Base-by-base conservation (phyloP, 768 basidiomycete species). In the Fistulinella prunicolor region DNA sequence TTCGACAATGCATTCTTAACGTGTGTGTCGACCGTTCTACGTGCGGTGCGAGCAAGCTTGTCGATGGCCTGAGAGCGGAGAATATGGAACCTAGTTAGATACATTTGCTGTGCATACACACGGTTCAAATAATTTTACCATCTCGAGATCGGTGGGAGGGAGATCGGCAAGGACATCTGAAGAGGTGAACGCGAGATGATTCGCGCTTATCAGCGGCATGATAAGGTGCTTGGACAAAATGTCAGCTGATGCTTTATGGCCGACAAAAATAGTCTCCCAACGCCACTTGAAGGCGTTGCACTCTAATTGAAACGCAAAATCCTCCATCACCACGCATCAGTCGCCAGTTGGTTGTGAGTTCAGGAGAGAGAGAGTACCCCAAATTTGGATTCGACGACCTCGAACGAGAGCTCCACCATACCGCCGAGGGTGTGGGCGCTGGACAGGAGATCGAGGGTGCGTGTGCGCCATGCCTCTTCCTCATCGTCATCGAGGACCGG, bases 201-300 rank as follows among this genome's bases (percentile, higher is more conserved):
- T 82, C 38, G 80, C 69, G 62, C 81, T 87, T 61, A 91, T 82
- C 50, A 90, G 73, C 7, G 89, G 89, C 51, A 84, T 70, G 53
- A 90, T 81, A 54, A 90, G 79, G 57, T 91, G 89, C 54, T 76
- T 84, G 51, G 89, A 90, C 43, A 91, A 73, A 46, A 89, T 71
- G 42, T 87, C 84, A 49, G 89, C 80, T 29, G 87, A 85, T 26
- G 66, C 57, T 63, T 74, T 83, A 62, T 81, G 71, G 8, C 86
- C 85, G 30, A 86, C 61, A 54, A 75, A 78, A 63, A 75, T 78
- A 14, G 82, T 77, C 65, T 90, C 86, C 89, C 89, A 91, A 69
- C 78, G 74, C 87, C 87, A 91, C 71, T 79, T 82, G 67, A 87
- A 85, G 9, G 68, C 62, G 20, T 76, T 75, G 50, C 73, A 78